Percentiles rank a stretch among this genome's conserved stretches.
phyloP scores from a whole-genome alignment of 257 asterid genomes.

The Prunella vulgaris region DNA sequence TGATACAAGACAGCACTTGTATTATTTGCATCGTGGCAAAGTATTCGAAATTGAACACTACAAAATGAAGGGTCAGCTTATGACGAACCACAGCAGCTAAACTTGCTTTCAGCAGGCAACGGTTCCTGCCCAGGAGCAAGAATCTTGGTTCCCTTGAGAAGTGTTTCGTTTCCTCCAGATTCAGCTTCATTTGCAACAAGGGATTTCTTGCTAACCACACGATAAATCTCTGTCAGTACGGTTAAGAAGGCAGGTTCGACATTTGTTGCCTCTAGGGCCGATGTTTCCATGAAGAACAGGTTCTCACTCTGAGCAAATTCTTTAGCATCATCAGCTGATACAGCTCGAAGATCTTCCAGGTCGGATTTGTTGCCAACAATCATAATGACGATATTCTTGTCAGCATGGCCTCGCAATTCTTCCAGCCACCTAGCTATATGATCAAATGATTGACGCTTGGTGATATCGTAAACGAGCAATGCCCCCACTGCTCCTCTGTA shows the following conservation, averaged over 20 bases:
- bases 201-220: slow-evolving; percentile 67
- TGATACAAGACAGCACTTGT: not conserved
- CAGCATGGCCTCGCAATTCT: slow-evolving; percentile 76
- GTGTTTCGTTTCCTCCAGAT: slow-evolving; percentile 62
- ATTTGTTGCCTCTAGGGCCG: slow-evolving; percentile 79
- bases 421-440: slow-evolving; percentile 81
- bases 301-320: slow-evolving; percentile 79
- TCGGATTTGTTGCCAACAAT: slow-evolving; percentile 86
- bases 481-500: slow-evolving; percentile 97
- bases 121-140: slow-evolving; percentile 65
- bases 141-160: slow-evolving; percentile 68
- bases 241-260: slow-evolving; percentile 75
- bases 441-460: slow-evolving; percentile 73
- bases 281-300: slow-evolving; percentile 84
- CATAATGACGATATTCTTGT: slow-evolving; percentile 75
- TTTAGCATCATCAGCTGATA: slow-evolving; percentile 78
- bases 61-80: slow-evolving; percentile 16
- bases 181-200: slow-evolving; percentile 78
- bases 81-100: slow-evolving; percentile 63
- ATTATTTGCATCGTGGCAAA: slow-evolving; percentile 13
- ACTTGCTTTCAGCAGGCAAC: slow-evolving; percentile 41
- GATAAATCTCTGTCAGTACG: slow-evolving; percentile 66
- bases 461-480: slow-evolving; percentile 81
- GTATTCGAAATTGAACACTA: not conserved
- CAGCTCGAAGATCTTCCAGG: slow-evolving; percentile 56